Evolutionary conservation across 257 asterid genomes (phyloP).

Genomic region (Cynanchum wilfordii): DNA sequence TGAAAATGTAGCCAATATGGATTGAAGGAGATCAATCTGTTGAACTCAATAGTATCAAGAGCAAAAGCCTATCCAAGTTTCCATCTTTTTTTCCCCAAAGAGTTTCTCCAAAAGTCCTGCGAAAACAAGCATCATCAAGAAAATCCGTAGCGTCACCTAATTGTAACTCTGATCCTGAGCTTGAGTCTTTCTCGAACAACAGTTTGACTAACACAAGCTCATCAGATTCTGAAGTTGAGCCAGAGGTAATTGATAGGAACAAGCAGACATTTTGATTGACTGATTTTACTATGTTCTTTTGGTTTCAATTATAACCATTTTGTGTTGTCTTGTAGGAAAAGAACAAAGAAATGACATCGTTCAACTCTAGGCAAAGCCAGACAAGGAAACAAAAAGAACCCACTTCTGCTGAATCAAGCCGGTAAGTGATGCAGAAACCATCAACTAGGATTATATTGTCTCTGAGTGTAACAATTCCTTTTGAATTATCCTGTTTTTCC

Average conservation of each 20-base stretch:
- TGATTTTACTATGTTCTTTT: slow-evolving; percentile 33
- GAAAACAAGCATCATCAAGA: slow-evolving; percentile 30
- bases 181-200: slow-evolving; percentile 22
- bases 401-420: slow-evolving; percentile 30
- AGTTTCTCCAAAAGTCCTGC: slow-evolving; percentile 44
- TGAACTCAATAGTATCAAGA: slow-evolving; percentile 28
- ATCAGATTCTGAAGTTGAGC: slow-evolving; percentile 37
- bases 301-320: not conserved
- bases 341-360: slow-evolving; percentile 33
- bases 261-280: slow-evolving; percentile 22
- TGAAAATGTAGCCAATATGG: slow-evolving; percentile 68
- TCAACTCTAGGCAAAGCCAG: slow-evolving; percentile 29
- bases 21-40: slow-evolving; percentile 48
- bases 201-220: slow-evolving; percentile 31
- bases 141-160: slow-evolving; percentile 18
- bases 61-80: slow-evolving; percentile 32
- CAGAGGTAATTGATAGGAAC: slow-evolving; percentile 52
- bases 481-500: slow-evolving; percentile 11
- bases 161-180: slow-evolving; percentile 22
- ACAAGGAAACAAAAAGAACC: slow-evolving; percentile 27
- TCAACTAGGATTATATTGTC: not conserved
- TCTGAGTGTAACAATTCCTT: slow-evolving; percentile 6
- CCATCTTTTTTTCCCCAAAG: slow-evolving; percentile 66
- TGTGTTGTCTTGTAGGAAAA: slow-evolving; percentile 56
- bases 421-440: slow-evolving; percentile 29